phyloP scores from a whole-genome alignment of 75 land plant genomes.

The Cupressus sempervirens region DNA sequence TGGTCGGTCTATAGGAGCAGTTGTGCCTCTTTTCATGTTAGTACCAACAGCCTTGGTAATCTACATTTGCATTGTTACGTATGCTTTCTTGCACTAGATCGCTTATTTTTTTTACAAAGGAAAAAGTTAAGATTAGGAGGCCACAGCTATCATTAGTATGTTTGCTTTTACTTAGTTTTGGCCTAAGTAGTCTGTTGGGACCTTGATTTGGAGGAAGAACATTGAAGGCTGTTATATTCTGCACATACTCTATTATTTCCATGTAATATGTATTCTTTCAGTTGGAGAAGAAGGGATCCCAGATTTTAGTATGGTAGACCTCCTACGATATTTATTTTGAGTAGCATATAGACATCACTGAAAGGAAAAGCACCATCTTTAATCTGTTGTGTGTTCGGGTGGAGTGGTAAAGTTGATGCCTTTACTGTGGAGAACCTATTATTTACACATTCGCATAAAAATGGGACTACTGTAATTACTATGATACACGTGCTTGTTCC shows the following conservation, averaged over 20 bases:
- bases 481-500: neutral
- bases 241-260: neutral
- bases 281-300: neutral
- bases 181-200: too few species aligned
- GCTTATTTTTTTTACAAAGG: neutral
- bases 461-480: neutral
- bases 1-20: conserved; percentile 40
- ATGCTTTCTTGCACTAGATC: conserved; percentile 45
- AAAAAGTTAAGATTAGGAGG: neutral
- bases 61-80: conserved; percentile 59
- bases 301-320: neutral
- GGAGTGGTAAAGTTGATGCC: neutral
- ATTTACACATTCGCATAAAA: neutral
- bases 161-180: neutral
- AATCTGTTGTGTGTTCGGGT: neutral
- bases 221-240: neutral
- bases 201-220: too few species aligned
- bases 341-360: neutral
- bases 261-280: neutral
- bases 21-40: too few species aligned
- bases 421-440: neutral
- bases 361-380: neutral
- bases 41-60: conserved; percentile 56
- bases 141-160: neutral
- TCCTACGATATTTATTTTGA: neutral